Conservation (phyloP, 805 yeast genomes). For the Ogataea haglerorum region DNA sequence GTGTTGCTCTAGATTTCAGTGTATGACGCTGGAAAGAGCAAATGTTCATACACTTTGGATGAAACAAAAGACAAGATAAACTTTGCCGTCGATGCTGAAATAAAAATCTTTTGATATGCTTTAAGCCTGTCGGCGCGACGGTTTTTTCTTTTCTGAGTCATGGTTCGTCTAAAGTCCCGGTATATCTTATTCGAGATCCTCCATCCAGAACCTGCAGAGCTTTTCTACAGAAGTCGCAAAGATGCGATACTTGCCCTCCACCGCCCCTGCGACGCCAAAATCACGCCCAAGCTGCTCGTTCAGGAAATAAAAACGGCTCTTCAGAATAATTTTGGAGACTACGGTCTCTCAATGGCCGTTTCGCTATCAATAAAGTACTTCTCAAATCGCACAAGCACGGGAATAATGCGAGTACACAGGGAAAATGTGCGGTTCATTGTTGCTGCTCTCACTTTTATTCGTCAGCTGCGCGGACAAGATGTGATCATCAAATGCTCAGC, state of each 20-base stretch:
- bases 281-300: slow-evolving; percentile 49
- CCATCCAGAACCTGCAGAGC: slow-evolving; percentile 45
- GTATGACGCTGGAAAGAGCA: slow-evolving; percentile 9
- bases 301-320: slow-evolving; percentile 54
- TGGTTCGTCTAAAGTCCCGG: slow-evolving; percentile 88
- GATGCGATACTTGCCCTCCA: slow-evolving; percentile 46
- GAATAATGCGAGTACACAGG: slow-evolving; percentile 75
- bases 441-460: slow-evolving; percentile 62
- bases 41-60: slow-evolving; percentile 11
- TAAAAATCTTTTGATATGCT: slow-evolving; percentile 1
- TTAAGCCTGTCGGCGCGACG: slow-evolving; percentile 14
- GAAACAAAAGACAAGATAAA: slow-evolving; percentile 6
- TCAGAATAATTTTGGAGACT: slow-evolving; percentile 70
- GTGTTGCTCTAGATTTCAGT: slow-evolving; percentile 3
- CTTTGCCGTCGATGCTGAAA: slow-evolving; percentile 8
- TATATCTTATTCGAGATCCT: slow-evolving; percentile 78
- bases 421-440: slow-evolving; percentile 59
- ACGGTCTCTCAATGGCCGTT: slow-evolving; percentile 62
- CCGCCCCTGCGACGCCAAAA: slow-evolving; percentile 43
- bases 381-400: slow-evolving; percentile 76
- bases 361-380: slow-evolving; percentile 64
- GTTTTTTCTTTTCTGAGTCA: slow-evolving; percentile 26
- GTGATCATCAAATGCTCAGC: slow-evolving; percentile 61
- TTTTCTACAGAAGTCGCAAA: slow-evolving; percentile 28
- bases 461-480: slow-evolving; percentile 44